Conservation (phyloP, 768 basidiomycete genomes). For the Candolleomyces efflorescens region DNA sequence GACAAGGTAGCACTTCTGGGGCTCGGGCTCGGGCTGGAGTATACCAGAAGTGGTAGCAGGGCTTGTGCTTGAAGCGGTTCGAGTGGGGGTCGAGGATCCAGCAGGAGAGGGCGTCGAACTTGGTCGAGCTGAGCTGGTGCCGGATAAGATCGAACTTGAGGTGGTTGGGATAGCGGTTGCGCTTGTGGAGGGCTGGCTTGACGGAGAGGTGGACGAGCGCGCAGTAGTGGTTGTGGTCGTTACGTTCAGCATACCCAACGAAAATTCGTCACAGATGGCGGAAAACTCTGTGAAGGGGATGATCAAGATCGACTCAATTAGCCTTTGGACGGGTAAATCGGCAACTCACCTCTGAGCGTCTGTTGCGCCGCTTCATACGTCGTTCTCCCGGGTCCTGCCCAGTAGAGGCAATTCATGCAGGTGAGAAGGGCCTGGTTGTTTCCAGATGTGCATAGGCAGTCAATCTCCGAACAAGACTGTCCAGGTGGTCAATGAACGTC, state of each 20-base stretch:
- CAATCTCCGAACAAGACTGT: not conserved
- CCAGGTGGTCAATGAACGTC: not conserved
- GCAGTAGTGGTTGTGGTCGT: not conserved
- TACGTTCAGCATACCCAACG: not conserved
- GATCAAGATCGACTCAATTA: not conserved
- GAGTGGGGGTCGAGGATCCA: not conserved
- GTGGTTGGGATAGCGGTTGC: not conserved
- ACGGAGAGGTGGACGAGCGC: not conserved
- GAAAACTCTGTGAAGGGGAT: not conserved
- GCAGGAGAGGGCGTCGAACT: not conserved
- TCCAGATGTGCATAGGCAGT: not conserved
- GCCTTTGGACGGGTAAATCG: not conserved
- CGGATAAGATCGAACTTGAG: not conserved
- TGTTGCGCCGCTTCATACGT: slow-evolving; percentile 1
- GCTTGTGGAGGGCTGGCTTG: not conserved
- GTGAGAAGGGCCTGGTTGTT: not conserved
- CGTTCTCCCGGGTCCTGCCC: not conserved
- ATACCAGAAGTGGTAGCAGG: not conserved
- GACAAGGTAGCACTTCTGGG: not conserved
- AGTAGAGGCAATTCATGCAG: slow-evolving; percentile 1
- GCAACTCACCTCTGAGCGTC: not conserved
- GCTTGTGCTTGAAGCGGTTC: not conserved
- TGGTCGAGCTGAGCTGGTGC: not conserved
- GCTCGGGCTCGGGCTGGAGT: not conserved
- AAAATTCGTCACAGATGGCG: not conserved